phyloP scores from a whole-genome alignment of 176 grass and related monocot species.

The Zoysia pacifica region DNA sequence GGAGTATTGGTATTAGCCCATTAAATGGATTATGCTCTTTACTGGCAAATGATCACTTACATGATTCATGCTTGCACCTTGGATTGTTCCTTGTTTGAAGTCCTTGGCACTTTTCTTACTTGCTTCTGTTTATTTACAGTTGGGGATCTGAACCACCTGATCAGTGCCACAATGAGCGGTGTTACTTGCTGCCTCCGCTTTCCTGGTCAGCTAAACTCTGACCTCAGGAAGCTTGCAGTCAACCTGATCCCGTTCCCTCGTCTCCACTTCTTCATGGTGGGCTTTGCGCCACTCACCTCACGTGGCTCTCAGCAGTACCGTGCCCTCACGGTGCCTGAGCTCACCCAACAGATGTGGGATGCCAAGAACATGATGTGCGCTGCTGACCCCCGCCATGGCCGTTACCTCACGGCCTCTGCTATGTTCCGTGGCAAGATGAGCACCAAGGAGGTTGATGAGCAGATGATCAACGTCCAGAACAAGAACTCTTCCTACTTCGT shows the following conservation, averaged over 20 bases:
- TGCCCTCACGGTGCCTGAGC: conserved; percentile 83
- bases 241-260: conserved; percentile 91
- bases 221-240: conserved; percentile 86
- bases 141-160: conserved; percentile 88
- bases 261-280: conserved; percentile 93
- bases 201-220: conserved; percentile 87
- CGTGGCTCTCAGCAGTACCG: conserved; percentile 90
- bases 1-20: too few species aligned
- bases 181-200: conserved; percentile 94
- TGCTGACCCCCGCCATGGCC: conserved; percentile 70
- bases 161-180: conserved; percentile 86
- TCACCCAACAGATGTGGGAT: conserved; percentile 98
- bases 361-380: conserved; percentile 96
- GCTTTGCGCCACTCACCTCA: conserved; percentile 85
- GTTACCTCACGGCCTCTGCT: conserved; percentile 79
- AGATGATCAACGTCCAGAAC: conserved; percentile 96
- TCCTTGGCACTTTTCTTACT: neutral
- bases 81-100: neutral
- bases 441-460: conserved; percentile 83
- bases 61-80: neutral
- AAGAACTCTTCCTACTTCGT: conserved; percentile 93
- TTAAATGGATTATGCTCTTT: too few species aligned
- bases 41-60: neutral
- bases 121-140: conserved; percentile 44
- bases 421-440: conserved; percentile 97